Conservation (phyloP, 805 yeast species). For the Pichia insulana region DNA sequence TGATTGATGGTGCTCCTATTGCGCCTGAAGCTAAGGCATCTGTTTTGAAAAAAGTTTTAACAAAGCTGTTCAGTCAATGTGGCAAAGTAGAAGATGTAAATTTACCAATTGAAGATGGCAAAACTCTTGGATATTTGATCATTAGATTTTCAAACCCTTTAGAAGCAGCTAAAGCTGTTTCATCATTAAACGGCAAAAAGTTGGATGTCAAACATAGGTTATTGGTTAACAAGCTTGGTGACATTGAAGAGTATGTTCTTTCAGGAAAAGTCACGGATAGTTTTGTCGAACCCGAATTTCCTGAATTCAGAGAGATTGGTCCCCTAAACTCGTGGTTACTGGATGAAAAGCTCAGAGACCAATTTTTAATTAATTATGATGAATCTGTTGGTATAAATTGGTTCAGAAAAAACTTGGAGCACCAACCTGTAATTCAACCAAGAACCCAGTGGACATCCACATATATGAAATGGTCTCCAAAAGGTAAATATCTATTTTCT, state of each 20-base stretch:
- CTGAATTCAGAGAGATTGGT: slow-evolving; percentile 67
- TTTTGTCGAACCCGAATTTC: slow-evolving; percentile 63
- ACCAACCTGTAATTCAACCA: slow-evolving; percentile 71
- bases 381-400: slow-evolving; percentile 81
- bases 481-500: slow-evolving; percentile 81
- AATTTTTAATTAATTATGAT: slow-evolving; percentile 68
- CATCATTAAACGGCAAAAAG: slow-evolving; percentile 76
- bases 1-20: slow-evolving; percentile 92
- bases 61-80: slow-evolving; percentile 66
- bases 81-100: slow-evolving; percentile 75
- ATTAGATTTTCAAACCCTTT: slow-evolving; percentile 66
- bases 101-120: slow-evolving; percentile 74
- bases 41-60: slow-evolving; percentile 74
- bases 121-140: slow-evolving; percentile 79
- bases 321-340: slow-evolving; percentile 86
- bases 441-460: slow-evolving; percentile 82
- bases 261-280: slow-evolving; percentile 53
- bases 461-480: slow-evolving; percentile 84
- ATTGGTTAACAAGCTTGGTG: slow-evolving; percentile 72
- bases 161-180: slow-evolving; percentile 71
- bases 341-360: slow-evolving; percentile 86
- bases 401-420: slow-evolving; percentile 62
- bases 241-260: slow-evolving; percentile 69
- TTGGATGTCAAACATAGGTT: slow-evolving; percentile 90
- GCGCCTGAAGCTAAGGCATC: slow-evolving; percentile 87